A percentile compares a stretch with the other conserved stretches of the same genome.
Conservation (phyloP, 495 filamentous ascomycete genomes). For the Podospora conica region DNA sequence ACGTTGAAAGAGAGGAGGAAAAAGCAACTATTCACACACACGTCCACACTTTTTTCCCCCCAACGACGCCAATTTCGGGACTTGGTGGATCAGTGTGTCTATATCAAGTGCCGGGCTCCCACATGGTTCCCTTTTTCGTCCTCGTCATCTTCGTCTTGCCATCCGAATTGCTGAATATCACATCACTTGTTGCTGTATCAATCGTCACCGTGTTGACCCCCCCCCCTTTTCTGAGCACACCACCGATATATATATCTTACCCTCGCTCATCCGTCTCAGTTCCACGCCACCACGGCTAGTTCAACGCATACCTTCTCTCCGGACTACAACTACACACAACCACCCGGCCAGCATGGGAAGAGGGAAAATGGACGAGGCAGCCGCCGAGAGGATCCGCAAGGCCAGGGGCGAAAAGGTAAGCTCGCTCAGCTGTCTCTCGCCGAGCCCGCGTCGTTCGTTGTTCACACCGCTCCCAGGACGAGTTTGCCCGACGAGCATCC, state of each 20-base stretch:
- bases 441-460: neutral
- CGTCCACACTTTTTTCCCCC: neutral
- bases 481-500: slow-evolving; percentile 38
- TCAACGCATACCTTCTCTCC: neutral
- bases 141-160: neutral
- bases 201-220: no score
- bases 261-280: neutral
- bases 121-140: neutral
- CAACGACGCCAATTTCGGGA: neutral
- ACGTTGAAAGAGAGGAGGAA: neutral
- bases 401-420: slow-evolving; percentile 35
- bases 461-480: slow-evolving; percentile 27
- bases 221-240: neutral
- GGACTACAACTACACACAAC: neutral
- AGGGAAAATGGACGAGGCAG: slow-evolving; percentile 39
- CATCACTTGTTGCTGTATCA: neutral
- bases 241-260: neutral
- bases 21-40: slow-evolving; percentile 11
- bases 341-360: slow-evolving; percentile 27
- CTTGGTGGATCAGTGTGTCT: neutral
- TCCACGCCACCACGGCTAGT: neutral
- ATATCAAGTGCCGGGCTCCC: neutral
- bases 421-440: neutral
- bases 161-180: neutral
- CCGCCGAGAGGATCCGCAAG: slow-evolving; percentile 39